phyloP scores from a whole-genome alignment of 2,329 filamentous ascomycete species.

The Byssothecium circinans region DNA sequence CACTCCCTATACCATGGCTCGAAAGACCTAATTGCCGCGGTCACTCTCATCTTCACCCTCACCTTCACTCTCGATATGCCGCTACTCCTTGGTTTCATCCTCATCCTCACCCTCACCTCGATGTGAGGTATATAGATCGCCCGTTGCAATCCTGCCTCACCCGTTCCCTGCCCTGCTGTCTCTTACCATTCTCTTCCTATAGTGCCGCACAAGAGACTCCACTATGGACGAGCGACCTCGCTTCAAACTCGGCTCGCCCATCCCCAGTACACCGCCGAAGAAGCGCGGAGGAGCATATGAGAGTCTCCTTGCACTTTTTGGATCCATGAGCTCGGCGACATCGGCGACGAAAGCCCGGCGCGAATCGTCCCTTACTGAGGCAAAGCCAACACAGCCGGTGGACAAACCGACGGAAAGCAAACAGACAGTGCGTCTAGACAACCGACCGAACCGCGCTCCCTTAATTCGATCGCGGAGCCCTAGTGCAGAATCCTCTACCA shows the following conservation, averaged over 20 bases:
- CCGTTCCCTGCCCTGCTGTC: neutral
- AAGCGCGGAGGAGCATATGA: conserved; percentile 24
- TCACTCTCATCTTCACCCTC: conserved; percentile 1
- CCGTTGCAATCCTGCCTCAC: neutral
- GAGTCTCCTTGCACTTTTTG: conserved; percentile 35
- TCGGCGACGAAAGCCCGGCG: conserved; percentile 36
- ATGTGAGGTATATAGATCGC: neutral
- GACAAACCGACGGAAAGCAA: conserved; percentile 10
- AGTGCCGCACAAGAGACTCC: too few species aligned
- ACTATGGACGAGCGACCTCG: too few species aligned
- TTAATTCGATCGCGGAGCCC: conserved; percentile 5
- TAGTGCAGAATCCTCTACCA: neutral
- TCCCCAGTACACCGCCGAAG: conserved; percentile 6
- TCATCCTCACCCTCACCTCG: neutral
- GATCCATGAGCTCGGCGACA: conserved; percentile 29
- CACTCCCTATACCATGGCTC: neutral
- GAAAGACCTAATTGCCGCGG: neutral
- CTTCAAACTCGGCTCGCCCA: too few species aligned
- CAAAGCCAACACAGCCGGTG: neutral
- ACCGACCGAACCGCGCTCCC: conserved; percentile 7
- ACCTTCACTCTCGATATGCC: conserved; percentile 2
- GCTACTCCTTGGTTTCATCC: too few species aligned
- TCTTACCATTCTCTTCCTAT: neutral
- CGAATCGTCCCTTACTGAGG: conserved; percentile 11
- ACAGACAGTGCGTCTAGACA: conserved; percentile 9